Percentiles rank a stretch among this genome's conserved stretches.
These are phyloP conservation scores for Yamadazyma atmosphaerica DNA, from an alignment of 1,139 yeast genomes.

Conservation along the genomic window DNA sequence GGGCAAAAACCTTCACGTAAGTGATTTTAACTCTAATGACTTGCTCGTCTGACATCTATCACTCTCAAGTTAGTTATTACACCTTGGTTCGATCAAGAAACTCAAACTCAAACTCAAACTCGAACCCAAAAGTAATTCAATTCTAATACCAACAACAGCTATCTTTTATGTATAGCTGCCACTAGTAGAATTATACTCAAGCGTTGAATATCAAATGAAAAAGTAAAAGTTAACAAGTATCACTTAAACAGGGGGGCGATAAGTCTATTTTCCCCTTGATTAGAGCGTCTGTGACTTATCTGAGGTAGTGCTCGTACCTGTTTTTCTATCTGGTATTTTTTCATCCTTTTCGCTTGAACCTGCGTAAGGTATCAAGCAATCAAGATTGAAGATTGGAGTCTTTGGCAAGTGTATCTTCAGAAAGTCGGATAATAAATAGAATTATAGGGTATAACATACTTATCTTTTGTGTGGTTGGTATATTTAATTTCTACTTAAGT, in stretches of 20 bases:
- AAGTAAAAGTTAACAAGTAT: neutral
- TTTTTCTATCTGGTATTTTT: neutral
- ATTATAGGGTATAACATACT: too few relatives aligned
- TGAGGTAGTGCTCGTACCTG: neutral
- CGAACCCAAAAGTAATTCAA: neutral
- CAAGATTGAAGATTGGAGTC: too few relatives aligned
- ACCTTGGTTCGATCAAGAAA: neutral
- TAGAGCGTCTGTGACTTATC: neutral
- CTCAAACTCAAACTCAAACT: neutral
- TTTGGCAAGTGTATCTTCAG: too few relatives aligned
- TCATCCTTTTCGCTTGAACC: neutral
- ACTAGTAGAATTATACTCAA: too few relatives aligned
- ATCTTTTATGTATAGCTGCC: too few relatives aligned
- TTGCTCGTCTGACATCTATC: neutral
- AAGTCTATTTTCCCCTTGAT: neutral
- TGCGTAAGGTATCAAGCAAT: too few relatives aligned
- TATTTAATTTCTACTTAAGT: neutral
- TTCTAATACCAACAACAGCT: too few relatives aligned
- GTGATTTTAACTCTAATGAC: slow-evolving; percentile 12
- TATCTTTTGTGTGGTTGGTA: neutral
- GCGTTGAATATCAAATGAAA: too few relatives aligned
- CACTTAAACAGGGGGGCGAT: neutral
- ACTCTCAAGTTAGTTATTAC: too few relatives aligned
- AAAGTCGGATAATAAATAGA: too few relatives aligned
- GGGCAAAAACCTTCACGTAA: slow-evolving; percentile 11